Base-by-base conservation (phyloP, 1,284 basidiomycete genomes). In the Phlebopus sp. region DNA sequence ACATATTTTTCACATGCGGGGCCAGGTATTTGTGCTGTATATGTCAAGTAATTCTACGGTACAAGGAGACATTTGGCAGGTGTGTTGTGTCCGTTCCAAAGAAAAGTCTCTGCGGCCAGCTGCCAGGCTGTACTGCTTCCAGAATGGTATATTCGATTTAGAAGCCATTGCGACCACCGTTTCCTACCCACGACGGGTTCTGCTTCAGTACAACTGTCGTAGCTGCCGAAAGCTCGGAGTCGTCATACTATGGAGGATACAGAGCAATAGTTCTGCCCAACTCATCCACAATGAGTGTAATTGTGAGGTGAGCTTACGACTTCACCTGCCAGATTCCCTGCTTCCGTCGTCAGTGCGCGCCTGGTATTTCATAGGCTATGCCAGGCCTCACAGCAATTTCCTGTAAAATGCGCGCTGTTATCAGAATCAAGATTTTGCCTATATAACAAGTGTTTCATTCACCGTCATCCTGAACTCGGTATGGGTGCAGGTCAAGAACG, bases 361-460 rank as follows among this genome's bases (percentile, higher is more conserved):
- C 27, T 19, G 32, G 8, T 13, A 30, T 25, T 39, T 39, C 42
- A 23, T 29, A 29, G 34, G 42, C 46, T 25, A 15, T 18, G 21
- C 21, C 15, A 32, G 34, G 18, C 37, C 8, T 43, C 42, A 65
- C 64, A 63, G 60, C 56, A 63, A 52, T 0, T 46, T 66, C 60
- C 60, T 63, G 64, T 66, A 37, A 49, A 40, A 2, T 29, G 27
- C 10, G 23, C 37, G 7, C 25, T 27, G 25, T 36, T 11, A 27
- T 44, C 1, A 49, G 21, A 42, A 34, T 7, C 23, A 15, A 29
- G 35, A 45, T 10, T 27, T 23, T 2, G 10, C 14, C 52, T 65
- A 61, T 58, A 61, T 59, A 35, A 19, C 21, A 14, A 13, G 2
- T 41, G 6, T 36, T 4, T 37, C 23, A 25, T n/a, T 23, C 29